Evolutionary conservation across 139 green algal species (phyloP).

Genomic region (Chlamydomonas sp.): DNA sequence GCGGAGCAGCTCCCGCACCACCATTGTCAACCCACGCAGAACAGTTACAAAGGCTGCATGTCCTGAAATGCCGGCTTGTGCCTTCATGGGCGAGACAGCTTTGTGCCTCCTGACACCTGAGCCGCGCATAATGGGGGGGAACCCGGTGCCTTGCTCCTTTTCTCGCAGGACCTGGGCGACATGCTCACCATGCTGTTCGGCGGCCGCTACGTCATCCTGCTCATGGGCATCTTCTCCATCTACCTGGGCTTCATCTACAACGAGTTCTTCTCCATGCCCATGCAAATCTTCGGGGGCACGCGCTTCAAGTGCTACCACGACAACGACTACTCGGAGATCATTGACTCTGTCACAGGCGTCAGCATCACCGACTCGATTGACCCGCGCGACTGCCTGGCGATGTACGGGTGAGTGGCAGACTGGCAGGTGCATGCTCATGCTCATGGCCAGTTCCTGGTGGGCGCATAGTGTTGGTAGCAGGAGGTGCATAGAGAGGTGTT

Average conservation of each 20-base stretch:
- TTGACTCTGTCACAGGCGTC: neutral
- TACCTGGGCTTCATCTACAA: slow-evolving; percentile 98
- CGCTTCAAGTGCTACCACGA: slow-evolving; percentile 23
- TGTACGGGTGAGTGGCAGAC: neutral
- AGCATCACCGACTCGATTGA: slow-evolving; percentile 16
- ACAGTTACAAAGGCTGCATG: too few species aligned
- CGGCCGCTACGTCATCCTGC: slow-evolving; percentile 89
- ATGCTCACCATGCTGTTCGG: slow-evolving; percentile 42
- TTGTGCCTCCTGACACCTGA: too few species aligned
- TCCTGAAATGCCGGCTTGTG: too few species aligned
- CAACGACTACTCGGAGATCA: neutral
- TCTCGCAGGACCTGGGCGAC: slow-evolving; percentile 42
- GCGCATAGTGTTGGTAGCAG: too few species aligned
- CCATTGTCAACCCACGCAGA: too few species aligned
- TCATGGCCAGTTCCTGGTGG: too few species aligned
- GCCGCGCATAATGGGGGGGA: too few species aligned
- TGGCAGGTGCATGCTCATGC: too few species aligned
- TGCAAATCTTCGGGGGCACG: slow-evolving; percentile 84
- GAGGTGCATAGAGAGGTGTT: too few species aligned
- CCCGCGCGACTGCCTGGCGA: slow-evolving; percentile 7
- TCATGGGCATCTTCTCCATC: slow-evolving; percentile 96
- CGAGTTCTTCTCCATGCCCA: slow-evolving; percentile 96
- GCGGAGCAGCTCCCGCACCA: neutral
- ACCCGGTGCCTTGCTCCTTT: too few species aligned
- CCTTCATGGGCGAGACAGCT: too few species aligned